Base-by-base conservation (phyloP, 192 early-diverging fungal genomes). In the Podila verticillata region DNA sequence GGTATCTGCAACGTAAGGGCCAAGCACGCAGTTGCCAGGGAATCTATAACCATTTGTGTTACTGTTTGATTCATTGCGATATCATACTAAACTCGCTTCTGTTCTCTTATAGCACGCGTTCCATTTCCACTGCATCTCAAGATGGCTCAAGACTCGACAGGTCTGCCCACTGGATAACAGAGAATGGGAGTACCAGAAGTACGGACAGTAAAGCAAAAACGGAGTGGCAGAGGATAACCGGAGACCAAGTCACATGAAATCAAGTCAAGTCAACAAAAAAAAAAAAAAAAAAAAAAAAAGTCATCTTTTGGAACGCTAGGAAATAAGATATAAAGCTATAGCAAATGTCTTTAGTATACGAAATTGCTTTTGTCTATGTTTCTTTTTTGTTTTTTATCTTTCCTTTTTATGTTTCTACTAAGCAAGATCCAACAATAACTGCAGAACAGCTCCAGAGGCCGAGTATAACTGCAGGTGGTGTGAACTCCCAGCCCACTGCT, bases 131-230 rank as follows among this genome's bases (percentile, higher is more conserved):
- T 99, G 98, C 85, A 99, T 99, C 64, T 92, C 92, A 49, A 91
- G 97, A 79, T 99, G 98, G 98, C 86, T 99, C 48, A 98, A 98
- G 87, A 96, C 92, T 73, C 89, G 98, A 51, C 91, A 96, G 80
- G 95, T 98, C 26, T 99, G 98, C 78, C 98, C 98, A 48, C 85
- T 99, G 81, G 98, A 99, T 86, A 99, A 98, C 86, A 87, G 96
- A 82, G 94, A 97, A 85, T 99, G 98, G 98, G 96, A 96, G 80
- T 95, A 93, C 88, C 97, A 98, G 82, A 99, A 98, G 91, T 91
- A 92, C 62, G 91, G 77, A 57, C 70, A 72, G 60, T 80, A 80
- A 72, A 70, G 22, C 10, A 54, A 24, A 47, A 19, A 54, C 3
- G 9, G 51, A 24, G 51, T 4, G 9, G 17, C 1, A 24, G 7